phyloP scores from a whole-genome alignment of 169 alveolate species.

The Babesia sp. region DNA sequence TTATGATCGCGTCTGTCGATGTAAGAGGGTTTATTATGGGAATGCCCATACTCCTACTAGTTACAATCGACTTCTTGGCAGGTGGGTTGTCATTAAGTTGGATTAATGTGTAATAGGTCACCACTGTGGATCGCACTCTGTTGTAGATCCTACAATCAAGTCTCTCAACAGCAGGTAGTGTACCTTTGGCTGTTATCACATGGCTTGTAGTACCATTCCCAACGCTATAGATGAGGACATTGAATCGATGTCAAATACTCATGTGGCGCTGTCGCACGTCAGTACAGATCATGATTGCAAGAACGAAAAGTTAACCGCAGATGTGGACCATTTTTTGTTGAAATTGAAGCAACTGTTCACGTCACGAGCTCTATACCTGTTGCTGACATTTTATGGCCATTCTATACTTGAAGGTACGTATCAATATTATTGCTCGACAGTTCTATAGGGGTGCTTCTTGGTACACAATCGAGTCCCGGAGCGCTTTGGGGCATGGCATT shows the following conservation, averaged over 20 bases:
- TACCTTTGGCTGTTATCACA: background rate
- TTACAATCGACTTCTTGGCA: constrained; percentile 62
- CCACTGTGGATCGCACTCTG: constrained; percentile 33
- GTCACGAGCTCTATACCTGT: constrained; percentile 52
- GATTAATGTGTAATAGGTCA: constrained; percentile 21
- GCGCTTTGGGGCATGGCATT: constrained; percentile 65
- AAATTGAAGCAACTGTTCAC: constrained; percentile 44
- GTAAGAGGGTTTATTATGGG: constrained; percentile 57
- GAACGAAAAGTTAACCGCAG: background rate
- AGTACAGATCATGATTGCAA: constrained; percentile 11
- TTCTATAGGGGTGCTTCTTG: constrained; percentile 47
- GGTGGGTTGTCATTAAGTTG: background rate
- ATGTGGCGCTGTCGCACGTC: constrained; percentile 18
- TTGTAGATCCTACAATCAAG: constrained; percentile 5
- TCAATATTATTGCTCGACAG: background rate
- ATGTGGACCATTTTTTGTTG: background rate
- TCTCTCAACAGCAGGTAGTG: constrained; percentile 25
- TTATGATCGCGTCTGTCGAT: constrained; percentile 26
- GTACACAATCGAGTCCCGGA: constrained; percentile 38
- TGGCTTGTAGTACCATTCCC: background rate
- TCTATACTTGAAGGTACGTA: constrained; percentile 62
- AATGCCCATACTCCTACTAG: constrained; percentile 54
- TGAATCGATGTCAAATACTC: background rate
- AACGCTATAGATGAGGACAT: background rate
- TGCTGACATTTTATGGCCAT: constrained; percentile 58